A percentile compares a stretch with the other conserved stretches of the same genome.
Evolutionary conservation across 257 asterid genomes (phyloP).

Genomic region (Solanum virginianum): DNA sequence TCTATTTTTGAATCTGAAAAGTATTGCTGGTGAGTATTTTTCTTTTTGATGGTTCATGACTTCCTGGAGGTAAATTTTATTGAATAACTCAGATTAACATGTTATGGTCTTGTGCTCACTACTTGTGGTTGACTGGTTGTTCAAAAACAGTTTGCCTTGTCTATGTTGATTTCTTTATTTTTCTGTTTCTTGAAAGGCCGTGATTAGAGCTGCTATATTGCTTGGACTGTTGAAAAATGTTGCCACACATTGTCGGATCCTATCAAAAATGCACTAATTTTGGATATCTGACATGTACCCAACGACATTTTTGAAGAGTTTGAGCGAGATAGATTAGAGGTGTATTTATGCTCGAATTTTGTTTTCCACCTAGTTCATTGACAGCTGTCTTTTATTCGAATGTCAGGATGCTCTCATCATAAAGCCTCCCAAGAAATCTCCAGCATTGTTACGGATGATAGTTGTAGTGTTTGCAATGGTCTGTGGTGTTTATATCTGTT

Average conservation of each 20-base stretch:
- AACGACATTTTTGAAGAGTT: not conserved
- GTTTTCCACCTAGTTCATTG: not conserved
- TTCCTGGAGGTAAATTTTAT: not conserved
- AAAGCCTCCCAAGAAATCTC: conserved; percentile 67
- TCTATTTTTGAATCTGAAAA: not conserved
- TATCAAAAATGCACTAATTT: not conserved
- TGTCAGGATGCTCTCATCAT: conserved; percentile 48
- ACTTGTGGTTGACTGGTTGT: not conserved
- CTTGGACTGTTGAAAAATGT: not conserved
- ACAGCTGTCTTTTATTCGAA: not conserved
- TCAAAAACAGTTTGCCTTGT: not conserved
- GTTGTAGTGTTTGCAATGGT: conserved; percentile 60
- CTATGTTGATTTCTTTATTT: not conserved
- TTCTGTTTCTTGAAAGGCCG: not conserved
- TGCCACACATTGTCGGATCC: not conserved
- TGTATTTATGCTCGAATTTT: not conserved
- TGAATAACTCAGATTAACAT: not conserved
- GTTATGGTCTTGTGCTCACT: not conserved
- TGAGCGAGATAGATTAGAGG: not conserved
- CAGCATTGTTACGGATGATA: conserved; percentile 48
- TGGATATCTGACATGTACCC: not conserved
- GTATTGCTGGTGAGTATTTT: not conserved
- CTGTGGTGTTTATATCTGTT: conserved; percentile 62
- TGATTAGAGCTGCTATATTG: not conserved
- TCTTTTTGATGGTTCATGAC: not conserved